Evolutionary conservation across 306 rosid species (phyloP).

Genomic region (Citrullus amarus): DNA sequence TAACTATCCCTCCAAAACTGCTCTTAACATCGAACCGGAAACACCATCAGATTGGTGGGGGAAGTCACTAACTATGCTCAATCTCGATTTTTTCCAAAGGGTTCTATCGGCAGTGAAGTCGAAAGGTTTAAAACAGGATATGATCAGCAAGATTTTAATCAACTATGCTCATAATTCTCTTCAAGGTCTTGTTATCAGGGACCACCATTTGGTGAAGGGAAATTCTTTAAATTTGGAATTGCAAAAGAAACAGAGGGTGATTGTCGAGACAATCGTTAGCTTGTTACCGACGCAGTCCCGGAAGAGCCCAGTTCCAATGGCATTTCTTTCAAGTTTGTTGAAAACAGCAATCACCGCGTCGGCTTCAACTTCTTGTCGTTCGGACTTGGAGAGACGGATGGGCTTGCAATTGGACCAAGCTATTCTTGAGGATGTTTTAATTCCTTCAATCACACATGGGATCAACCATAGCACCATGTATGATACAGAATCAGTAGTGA

Average conservation of each 20-base stretch:
- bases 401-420: constrained; percentile 96
- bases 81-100: constrained; percentile 70
- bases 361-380: constrained; percentile 65
- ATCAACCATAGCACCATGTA: constrained; percentile 46
- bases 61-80: constrained; percentile 49
- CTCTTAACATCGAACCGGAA: constrained; percentile 48
- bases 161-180: constrained; percentile 77
- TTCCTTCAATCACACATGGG: constrained; percentile 63
- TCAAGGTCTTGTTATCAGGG: constrained; percentile 61
- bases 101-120: constrained; percentile 69
- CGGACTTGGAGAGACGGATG: constrained; percentile 81
- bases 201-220: constrained; percentile 47
- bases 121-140: constrained; percentile 86
- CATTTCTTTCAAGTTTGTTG: constrained; percentile 88
- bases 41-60: constrained; percentile 99
- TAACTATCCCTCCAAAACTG: constrained; percentile 45
- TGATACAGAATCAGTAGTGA: constrained; percentile 67
- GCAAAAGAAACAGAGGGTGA: constrained; percentile 72
- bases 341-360: constrained; percentile 74
- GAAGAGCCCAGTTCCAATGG: constrained; percentile 86
- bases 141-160: constrained; percentile 80
- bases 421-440: constrained; percentile 85
- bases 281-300: constrained; percentile 85
- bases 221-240: constrained; percentile 47
- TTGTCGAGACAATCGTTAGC: constrained; percentile 69